A percentile compares a stretch with the other conserved stretches of the same genome.
phyloP scores from a whole-genome alignment of 768 basidiomycete species.

The Infundibulicybe gibba region DNA sequence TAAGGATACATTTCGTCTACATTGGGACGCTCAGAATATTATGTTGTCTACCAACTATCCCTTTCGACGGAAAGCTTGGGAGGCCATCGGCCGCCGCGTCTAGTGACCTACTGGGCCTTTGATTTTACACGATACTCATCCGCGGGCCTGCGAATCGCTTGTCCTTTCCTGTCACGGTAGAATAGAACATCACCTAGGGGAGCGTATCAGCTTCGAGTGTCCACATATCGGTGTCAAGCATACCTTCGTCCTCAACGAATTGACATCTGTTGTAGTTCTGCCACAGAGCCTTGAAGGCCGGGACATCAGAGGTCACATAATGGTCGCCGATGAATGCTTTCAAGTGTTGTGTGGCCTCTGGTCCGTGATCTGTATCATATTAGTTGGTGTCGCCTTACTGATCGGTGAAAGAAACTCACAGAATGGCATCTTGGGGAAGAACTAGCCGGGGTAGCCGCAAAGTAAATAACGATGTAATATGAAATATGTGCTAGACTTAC shows the following conservation, averaged over 20 bases:
- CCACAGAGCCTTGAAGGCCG: slow-evolving; percentile 28
- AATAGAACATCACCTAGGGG: slow-evolving; percentile 19
- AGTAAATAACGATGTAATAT: neutral
- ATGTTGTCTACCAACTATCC: too few relatives aligned
- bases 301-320: slow-evolving; percentile 24
- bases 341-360: slow-evolving; percentile 32
- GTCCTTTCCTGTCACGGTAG: slow-evolving; percentile 19
- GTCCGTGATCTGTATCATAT: slow-evolving; percentile 27
- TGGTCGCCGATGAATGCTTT: slow-evolving; percentile 32
- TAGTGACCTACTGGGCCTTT: neutral
- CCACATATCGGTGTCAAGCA: slow-evolving; percentile 4
- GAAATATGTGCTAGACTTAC: slow-evolving; percentile 4
- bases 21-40: too few relatives aligned
- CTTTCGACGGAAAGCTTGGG: too few relatives aligned
- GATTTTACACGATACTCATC: neutral
- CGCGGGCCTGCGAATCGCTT: slow-evolving; percentile 3
- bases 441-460: slow-evolving; percentile 12
- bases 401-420: slow-evolving; percentile 20
- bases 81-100: too few relatives aligned
- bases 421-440: slow-evolving; percentile 41
- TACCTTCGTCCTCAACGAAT: slow-evolving; percentile 40
- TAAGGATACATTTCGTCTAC: too few relatives aligned
- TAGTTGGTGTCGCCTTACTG: neutral
- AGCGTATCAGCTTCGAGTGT: neutral
- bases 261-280: slow-evolving; percentile 26